Evolutionary conservation across 2,329 filamentous ascomycete genomes (phyloP), one percentile per base, ranked within the genome.

Genomic region (Diplodia corticola): DNA sequence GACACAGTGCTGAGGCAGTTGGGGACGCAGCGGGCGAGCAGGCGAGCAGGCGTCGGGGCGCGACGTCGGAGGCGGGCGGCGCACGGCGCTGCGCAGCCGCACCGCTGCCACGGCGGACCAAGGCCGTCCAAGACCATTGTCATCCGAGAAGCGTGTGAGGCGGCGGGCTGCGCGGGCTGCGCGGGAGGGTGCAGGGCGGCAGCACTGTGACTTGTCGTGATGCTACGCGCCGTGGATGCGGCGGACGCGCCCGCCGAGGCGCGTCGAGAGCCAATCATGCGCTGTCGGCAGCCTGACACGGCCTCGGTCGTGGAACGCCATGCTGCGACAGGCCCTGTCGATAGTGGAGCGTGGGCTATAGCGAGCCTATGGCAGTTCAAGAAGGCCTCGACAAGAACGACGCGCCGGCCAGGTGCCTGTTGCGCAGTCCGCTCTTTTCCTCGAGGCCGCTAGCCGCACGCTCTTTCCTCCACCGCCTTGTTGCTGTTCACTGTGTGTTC

Each of bases 301-400:
- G 50, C 51, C 53, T 40, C 51, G 53, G 63, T 65, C 63, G 63
- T 65, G 63, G 50, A 65, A 65, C 63, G 63, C 63, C 50, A 48
- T 55, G 63, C 63, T 65, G 63, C 53, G 63, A 65, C 63, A 65
- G 63, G 57, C 37, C 63, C 63, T 48, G 17, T 24, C 15, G 5
- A 57, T 57, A 53, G 51, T 48, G 37, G 37, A 51, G 13, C 63
- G 49, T 57, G 51, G 40, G 50, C 26, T 49, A n/a, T 24, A 35
- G 63, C 63, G 48, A 49, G 51, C 53, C 63, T 55, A 57, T 65
- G 63, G 44, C 35, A 5, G 51, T 49, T 55, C 35, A 65, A 54
- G 63, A 65, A 61, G 57, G 40, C 57, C 44, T 61, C 57, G 44
- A 61, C 26, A 61, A 12, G 35, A 49, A 49, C 57, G 57, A 61